Percentiles rank a stretch among this genome's conserved stretches.
These are phyloP conservation scores for Trichoderma breve DNA, from an alignment of 2,329 filamentous ascomycete genomes.

Conservation along the genomic window DNA sequence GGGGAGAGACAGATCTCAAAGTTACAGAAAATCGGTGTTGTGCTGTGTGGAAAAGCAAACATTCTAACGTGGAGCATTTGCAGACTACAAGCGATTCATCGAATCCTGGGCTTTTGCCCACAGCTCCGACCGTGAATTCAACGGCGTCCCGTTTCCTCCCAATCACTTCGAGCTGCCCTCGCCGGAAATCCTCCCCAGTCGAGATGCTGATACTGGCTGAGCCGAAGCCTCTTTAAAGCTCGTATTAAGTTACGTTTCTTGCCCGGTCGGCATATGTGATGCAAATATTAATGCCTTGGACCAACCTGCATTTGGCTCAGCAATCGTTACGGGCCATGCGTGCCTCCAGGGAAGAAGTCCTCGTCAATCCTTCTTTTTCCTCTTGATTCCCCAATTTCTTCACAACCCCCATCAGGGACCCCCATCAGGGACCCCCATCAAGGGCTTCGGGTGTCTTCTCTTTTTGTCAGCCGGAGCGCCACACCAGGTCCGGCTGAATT, in stretches of 20 bases:
- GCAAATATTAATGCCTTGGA: background rate
- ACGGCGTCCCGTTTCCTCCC: constrained; percentile 45
- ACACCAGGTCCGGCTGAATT: constrained; percentile 3
- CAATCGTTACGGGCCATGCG: background rate
- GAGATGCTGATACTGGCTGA: constrained; percentile 14
- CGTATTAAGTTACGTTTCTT: background rate
- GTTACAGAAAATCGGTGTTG: background rate
- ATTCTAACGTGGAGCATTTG: background rate
- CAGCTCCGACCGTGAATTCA: constrained; percentile 46
- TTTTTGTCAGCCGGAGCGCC: constrained; percentile 2
- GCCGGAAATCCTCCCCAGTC: constrained; percentile 42
- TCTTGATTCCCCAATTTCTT: background rate
- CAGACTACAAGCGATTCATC: constrained; percentile 48
- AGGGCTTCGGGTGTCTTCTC: background rate
- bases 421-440: background rate
- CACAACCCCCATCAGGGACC: background rate
- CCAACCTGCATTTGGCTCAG: background rate
- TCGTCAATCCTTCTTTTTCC: background rate
- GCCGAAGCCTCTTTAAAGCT: background rate
- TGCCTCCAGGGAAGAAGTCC: background rate
- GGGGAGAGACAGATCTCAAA: background rate
- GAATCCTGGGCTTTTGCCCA: constrained; percentile 47
- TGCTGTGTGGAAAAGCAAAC: background rate
- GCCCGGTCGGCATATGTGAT: background rate
- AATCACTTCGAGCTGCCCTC: constrained; percentile 48